Conservation (phyloP, 1,284 basidiomycete species). For the Melampsora larici-populina region DNA sequence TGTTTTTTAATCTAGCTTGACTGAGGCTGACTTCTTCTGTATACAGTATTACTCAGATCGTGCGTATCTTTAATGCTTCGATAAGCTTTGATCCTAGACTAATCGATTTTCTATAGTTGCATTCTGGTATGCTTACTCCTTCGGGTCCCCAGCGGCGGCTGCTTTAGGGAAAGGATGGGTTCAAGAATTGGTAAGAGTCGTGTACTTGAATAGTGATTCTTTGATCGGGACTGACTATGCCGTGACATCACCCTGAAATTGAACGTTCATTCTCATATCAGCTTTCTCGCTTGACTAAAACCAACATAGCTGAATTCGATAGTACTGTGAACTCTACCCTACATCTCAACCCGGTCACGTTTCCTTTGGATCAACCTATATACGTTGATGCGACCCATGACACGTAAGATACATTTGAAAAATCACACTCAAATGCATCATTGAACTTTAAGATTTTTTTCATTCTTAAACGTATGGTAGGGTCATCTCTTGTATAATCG, state of each 20-base stretch:
- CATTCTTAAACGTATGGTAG: neutral
- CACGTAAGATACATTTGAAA: constrained; percentile 46
- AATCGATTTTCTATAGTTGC: constrained; percentile 5
- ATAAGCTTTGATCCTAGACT: neutral
- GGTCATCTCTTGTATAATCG: constrained; percentile 53
- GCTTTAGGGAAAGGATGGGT: constrained; percentile 57
- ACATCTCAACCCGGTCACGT: constrained; percentile 65
- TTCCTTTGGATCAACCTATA: constrained; percentile 73
- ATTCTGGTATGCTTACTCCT: constrained; percentile 45
- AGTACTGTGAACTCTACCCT: constrained; percentile 76
- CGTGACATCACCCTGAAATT: neutral
- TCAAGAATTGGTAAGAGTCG: constrained; percentile 52
- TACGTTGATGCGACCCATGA: constrained; percentile 85
- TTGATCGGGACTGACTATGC: constrained; percentile 49
- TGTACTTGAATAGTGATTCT: constrained; percentile 47
- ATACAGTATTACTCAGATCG: constrained; percentile 52
- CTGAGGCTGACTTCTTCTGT: constrained; percentile 45
- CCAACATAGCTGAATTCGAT: constrained; percentile 65
- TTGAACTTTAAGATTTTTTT: too few species aligned
- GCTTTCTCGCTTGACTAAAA: constrained; percentile 72
- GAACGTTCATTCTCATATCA: constrained; percentile 52
- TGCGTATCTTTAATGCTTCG: neutral
- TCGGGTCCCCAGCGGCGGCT: constrained; percentile 54
- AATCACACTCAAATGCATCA: neutral
- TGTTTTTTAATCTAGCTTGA: constrained; percentile 50